These are phyloP conservation scores for Pseudocercospora eumusae DNA, from an alignment of 2,329 filamentous ascomycete genomes.

Conservation along the genomic window DNA sequence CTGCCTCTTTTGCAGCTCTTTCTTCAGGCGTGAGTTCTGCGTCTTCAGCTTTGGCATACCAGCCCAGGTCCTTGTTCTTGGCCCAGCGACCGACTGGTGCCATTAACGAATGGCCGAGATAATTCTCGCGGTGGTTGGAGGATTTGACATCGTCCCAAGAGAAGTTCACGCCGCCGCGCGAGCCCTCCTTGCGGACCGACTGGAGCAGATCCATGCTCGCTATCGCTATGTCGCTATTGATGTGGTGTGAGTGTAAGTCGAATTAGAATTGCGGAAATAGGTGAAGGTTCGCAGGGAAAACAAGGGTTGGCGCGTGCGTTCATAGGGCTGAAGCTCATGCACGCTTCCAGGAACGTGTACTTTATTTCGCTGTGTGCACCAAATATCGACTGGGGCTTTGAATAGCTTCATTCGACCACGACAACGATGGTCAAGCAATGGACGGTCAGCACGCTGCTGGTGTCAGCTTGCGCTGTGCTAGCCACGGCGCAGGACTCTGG, in stretches of 20 bases:
- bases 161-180: slow-evolving; percentile 90
- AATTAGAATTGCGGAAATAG: neutral
- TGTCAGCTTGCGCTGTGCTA: slow-evolving; percentile 26
- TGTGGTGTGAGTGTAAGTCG: neutral
- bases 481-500: slow-evolving; percentile 24
- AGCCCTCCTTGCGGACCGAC: slow-evolving; percentile 85
- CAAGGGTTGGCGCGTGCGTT: slow-evolving; percentile 12
- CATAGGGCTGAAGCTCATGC: slow-evolving; percentile 4
- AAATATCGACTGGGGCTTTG: neutral
- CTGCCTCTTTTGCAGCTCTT: slow-evolving; percentile 64
- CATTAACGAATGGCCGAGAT: slow-evolving; percentile 87
- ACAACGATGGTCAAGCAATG: slow-evolving; percentile 31
- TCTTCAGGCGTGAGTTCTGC: slow-evolving; percentile 52
- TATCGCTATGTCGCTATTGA: no score
- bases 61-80: slow-evolving; percentile 68
- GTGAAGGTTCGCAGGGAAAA: neutral
- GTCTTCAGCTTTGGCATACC: slow-evolving; percentile 64
- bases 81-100: slow-evolving; percentile 90
- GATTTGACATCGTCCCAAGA: slow-evolving; percentile 92
- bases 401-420: neutral
- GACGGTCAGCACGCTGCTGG: slow-evolving; percentile 29
- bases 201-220: slow-evolving; percentile 85
- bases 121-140: slow-evolving; percentile 84
- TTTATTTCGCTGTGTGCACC: neutral
- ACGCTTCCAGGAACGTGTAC: neutral